Base-by-base conservation (phyloP, 2,329 filamentous ascomycete genomes). In the Chaetomium strumarium region DNA sequence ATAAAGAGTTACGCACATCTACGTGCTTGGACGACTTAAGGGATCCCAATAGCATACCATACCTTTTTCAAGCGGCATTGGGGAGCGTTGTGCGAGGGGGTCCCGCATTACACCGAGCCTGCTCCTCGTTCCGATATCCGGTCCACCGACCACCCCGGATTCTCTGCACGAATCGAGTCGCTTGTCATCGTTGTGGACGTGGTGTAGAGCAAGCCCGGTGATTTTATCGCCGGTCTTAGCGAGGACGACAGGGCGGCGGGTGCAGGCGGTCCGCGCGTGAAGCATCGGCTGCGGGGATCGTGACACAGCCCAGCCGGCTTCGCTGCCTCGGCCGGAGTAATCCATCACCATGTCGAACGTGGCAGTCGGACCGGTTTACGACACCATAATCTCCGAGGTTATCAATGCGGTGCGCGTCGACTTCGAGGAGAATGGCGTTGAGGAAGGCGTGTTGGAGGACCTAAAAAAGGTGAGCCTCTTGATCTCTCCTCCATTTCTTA, bases 361-460 rank as follows among this genome's bases (percentile, higher is more conserved):
- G 43, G 71, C 72, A 14, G 80, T 83, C 75, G 93, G 93, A 65
- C 73, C 75, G 61, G 85, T 97, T 66, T 99, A 96, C 71, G 77
- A 84, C 70, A 75, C 78, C 64, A 84, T 88, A 69, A 88, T 88
- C 67, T 77, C 85, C 58, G 89, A 93, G 73, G 90, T 99, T 68
- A 89, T 97, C 71, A 86, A 92, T 63, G 86, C 88, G 61, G 96
- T 92, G 66, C 82, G 88, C 66, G 88, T 92, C 66, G 93, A 97
- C 72, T 97, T 99, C 68, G 93, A 99, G 70, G 93, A 99, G 73
- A 90, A 86, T 63, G 93, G 93, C 64, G 86, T 97, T 60, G 90
- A 95, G 64, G 86, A 92, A 69, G 77, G 81, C 62, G 92, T 92
- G 47, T 75, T 99, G 64, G 83, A 92, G 61, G 89, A 96, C 69